phyloP scores from a whole-genome alignment of 352 stramenopile species.

The Pilasporangium apinafurcum region DNA sequence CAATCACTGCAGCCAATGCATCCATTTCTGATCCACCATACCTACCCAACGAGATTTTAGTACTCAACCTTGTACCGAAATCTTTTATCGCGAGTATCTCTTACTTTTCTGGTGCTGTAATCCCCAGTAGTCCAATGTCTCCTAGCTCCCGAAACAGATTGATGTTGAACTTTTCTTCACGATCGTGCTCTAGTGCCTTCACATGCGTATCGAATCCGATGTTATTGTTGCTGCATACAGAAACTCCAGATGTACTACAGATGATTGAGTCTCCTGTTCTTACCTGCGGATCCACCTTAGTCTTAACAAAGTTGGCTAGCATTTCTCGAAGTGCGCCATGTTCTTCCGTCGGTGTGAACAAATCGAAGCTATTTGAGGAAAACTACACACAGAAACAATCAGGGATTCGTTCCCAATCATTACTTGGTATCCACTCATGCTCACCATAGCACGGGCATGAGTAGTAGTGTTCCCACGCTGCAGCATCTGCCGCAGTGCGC shows the following conservation, averaged over 20 bases:
- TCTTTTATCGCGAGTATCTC: too few relatives aligned
- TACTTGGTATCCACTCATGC: background rate
- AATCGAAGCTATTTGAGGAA: constrained; percentile 29
- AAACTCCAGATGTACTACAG: too few relatives aligned
- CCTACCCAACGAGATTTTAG: too few relatives aligned
- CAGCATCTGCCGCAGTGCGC: too few relatives aligned
- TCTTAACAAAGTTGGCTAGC: constrained; percentile 91
- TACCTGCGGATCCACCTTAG: constrained; percentile 96
- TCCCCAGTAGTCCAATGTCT: constrained; percentile 93
- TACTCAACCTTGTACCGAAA: too few relatives aligned
- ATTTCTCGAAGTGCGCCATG: constrained; percentile 90
- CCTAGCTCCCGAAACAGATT: constrained; percentile 93
- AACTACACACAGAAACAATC: background rate
- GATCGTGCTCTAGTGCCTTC: constrained; percentile 91
- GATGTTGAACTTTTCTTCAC: constrained; percentile 97
- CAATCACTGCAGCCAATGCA: constrained; percentile 91
- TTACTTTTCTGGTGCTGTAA: constrained; percentile 94
- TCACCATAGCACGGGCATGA: background rate
- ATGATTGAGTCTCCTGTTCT: background rate
- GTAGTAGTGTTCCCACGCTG: too few relatives aligned
- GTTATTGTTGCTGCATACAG: background rate
- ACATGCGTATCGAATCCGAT: background rate
- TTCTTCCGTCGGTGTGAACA: constrained; percentile 88
- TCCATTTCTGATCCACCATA: constrained; percentile 96
- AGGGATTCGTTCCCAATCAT: background rate